Evolutionary conservation across 257 asterid genomes (phyloP).

Genomic region (Solanum ossicruentum): DNA sequence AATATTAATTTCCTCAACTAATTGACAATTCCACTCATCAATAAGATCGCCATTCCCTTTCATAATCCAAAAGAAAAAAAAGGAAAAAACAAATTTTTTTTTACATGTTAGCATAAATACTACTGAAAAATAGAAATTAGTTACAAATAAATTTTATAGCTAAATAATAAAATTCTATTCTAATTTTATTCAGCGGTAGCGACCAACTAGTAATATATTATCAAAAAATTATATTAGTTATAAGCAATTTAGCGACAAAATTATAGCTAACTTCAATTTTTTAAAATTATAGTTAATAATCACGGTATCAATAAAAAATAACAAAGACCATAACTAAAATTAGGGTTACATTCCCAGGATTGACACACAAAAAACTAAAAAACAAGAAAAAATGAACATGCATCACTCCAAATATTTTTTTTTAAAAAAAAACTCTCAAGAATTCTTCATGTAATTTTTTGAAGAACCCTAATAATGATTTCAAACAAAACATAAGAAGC

Average conservation of each 20-base stretch:
- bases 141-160: neutral
- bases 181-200: neutral
- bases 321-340: conserved; percentile 19
- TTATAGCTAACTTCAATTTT: too few species aligned
- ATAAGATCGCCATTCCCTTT: neutral
- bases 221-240: neutral
- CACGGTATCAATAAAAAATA: conserved; percentile 46
- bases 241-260: too few species aligned
- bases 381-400: neutral
- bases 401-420: neutral
- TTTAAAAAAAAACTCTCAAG: neutral
- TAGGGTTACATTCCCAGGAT: conserved; percentile 36
- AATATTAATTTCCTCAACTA: neutral
- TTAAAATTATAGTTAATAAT: neutral
- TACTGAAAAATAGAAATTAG: neutral
- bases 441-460: neutral
- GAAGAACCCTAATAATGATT: neutral
- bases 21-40: neutral
- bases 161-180: neutral
- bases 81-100: neutral
- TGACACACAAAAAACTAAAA: conserved; percentile 23
- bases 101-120: neutral
- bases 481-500: neutral
- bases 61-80: neutral
- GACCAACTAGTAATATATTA: neutral